Conservation (phyloP, 2,329 filamentous ascomycete genomes). For the Grosmannia clavigera region DNA sequence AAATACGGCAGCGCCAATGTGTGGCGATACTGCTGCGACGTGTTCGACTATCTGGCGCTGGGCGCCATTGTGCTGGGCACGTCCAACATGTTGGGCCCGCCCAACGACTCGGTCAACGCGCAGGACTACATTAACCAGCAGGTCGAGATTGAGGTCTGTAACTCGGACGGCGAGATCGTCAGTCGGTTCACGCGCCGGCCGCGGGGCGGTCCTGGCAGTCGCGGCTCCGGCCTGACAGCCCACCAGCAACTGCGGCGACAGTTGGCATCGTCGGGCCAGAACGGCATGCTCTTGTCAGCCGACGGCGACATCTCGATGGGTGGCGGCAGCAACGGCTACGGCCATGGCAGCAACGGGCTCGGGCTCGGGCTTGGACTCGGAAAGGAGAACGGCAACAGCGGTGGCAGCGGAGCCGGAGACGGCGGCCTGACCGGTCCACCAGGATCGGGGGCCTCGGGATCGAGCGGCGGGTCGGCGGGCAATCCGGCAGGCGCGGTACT, state of each 20-base stretch:
- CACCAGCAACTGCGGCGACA: constrained; percentile 15
- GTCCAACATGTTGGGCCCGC: constrained; percentile 43
- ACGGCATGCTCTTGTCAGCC: neutral
- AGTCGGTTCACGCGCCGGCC: constrained; percentile 42
- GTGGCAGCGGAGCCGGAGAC: constrained; percentile 4
- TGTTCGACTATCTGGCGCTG: constrained; percentile 92
- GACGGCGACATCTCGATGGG: neutral
- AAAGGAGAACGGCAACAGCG: constrained; percentile 12
- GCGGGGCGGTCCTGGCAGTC: constrained; percentile 30
- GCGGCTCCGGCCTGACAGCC: constrained; percentile 6
- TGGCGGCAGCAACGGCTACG: neutral
- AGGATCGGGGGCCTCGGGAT: constrained; percentile 65
- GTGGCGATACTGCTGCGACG: constrained; percentile 93
- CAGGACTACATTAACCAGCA: constrained; percentile 51
- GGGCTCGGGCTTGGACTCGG: neutral
- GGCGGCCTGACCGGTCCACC: constrained; percentile 45
- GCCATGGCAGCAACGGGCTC: neutral
- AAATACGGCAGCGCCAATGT: constrained; percentile 97
- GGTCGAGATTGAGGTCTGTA: constrained; percentile 86
- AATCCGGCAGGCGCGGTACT: constrained; percentile 73
- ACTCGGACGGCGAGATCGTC: constrained; percentile 68
- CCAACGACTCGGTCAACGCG: constrained; percentile 32
- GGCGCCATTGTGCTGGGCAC: constrained; percentile 87
- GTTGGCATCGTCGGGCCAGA: constrained; percentile 1
- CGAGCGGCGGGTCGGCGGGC: constrained; percentile 49